Evolutionary conservation across 2,329 filamentous ascomycete species (phyloP), one percentile per base, ranked within the genome.

Genomic region (Tolypocladium ovalisporum): DNA sequence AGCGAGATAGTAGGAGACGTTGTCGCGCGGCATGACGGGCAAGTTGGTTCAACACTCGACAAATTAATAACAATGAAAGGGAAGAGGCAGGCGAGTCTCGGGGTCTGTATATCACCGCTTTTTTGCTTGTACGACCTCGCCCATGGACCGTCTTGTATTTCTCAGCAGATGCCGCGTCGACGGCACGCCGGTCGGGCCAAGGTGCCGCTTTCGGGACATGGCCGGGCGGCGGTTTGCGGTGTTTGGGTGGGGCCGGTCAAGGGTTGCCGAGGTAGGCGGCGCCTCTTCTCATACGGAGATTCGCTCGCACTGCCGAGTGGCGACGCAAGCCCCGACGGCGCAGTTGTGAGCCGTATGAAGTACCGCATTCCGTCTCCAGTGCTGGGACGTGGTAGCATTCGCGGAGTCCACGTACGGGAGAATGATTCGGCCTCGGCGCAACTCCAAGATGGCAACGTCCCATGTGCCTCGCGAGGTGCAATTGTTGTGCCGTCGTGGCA

Each of bases 1-100:
- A 55, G 82, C 83, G 58, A 90, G 81, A 60, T 82, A 75, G 60
- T 88, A 73, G 44, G 76, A 76, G 52, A 73, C 69, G 68, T 77
- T 79, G 24, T 77, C 69, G 54, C 69, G 70, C 49, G 70, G 64
- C 76, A 79, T 79, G 52, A 35, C 68, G 64, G 37, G n/a, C 19
- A 29, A 36, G 5, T 34, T 34, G n/a, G 49, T 35, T 3, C 9
- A 24, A 5, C 40, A 24, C 40, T 42, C n/a, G 40, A 42, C 10
- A 7, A 13, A 1, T 15, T 39, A 15, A 17, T n/a, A 34, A 9
- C 32, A 34, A 9, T 34, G 32, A 9, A 34, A 9, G 32, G 32
- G 5, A 34, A 34, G 32, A 9, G n/a, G n/a, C n/a, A n/a, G n/a
- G n/a, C n/a, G n/a, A n/a, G n/a, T n/a, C 9, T 34, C 32, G 5